These are phyloP conservation scores for Fraxinus albicans DNA, from an alignment of 305 asterid species.

Conservation along the genomic window DNA sequence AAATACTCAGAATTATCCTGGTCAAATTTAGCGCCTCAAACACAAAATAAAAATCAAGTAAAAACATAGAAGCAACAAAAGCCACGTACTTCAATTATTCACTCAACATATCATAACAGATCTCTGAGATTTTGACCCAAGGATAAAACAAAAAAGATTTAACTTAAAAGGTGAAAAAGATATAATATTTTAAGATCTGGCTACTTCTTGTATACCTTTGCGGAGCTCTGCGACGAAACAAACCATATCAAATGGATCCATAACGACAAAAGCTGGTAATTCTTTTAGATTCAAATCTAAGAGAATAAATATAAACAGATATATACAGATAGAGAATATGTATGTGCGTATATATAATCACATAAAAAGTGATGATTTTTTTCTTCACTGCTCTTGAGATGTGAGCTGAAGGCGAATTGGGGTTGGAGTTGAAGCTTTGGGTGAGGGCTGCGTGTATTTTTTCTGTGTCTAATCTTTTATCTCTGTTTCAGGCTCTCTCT, in stretches of 20 bases:
- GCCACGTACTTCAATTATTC: slow-evolving; percentile 17
- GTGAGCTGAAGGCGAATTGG: neutral
- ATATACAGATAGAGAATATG: neutral
- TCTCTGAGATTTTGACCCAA: slow-evolving; percentile 37
- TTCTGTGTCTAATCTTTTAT: slow-evolving; percentile 39
- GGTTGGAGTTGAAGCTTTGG: slow-evolving; percentile 15
- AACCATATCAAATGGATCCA: slow-evolving; percentile 56
- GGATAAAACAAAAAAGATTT: slow-evolving; percentile 2
- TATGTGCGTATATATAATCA: neutral
- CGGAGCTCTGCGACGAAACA: slow-evolving; percentile 55
- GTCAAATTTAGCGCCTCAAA: slow-evolving; percentile 23
- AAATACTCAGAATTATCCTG: neutral
- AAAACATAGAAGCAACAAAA: slow-evolving; percentile 11
- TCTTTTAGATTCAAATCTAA: slow-evolving; percentile 27
- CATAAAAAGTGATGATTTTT: slow-evolving; percentile 14
- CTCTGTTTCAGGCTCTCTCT: neutral
- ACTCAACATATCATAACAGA: slow-evolving; percentile 41
- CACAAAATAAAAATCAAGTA: slow-evolving; percentile 26
- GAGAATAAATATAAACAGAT: neutral
- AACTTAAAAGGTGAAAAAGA: neutral
- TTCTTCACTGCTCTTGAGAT: slow-evolving; percentile 21
- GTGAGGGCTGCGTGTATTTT: neutral
- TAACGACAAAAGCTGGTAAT: slow-evolving; percentile 31
- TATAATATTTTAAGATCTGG: slow-evolving; percentile 46
- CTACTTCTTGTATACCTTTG: slow-evolving; percentile 48